Evolutionary conservation across 2,329 filamentous ascomycete genomes (phyloP).

Genomic region (Colletotrichum noveboracense): DNA sequence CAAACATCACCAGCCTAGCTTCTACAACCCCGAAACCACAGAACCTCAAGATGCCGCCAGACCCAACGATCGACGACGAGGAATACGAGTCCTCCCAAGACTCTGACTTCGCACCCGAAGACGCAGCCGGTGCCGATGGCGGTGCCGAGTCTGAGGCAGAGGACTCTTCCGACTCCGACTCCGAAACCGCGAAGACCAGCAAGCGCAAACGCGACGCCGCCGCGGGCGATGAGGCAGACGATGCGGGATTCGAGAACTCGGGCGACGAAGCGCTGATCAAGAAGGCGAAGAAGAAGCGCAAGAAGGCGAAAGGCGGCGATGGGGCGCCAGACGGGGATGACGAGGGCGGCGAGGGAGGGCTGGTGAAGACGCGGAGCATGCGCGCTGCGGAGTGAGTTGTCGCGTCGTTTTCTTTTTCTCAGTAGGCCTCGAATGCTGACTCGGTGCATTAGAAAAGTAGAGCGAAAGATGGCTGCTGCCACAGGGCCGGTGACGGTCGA

Average conservation of each 20-base stretch:
- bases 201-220: slow-evolving; percentile 38
- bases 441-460: slow-evolving; percentile 52
- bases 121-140: slow-evolving; percentile 45
- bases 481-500: slow-evolving; percentile 71
- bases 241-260: slow-evolving; percentile 67
- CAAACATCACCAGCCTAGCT: not conserved
- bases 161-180: slow-evolving; percentile 49
- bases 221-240: slow-evolving; percentile 37
- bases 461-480: slow-evolving; percentile 56
- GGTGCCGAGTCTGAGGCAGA: slow-evolving; percentile 54
- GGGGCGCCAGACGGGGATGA: slow-evolving; percentile 50
- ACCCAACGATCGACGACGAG: slow-evolving; percentile 47
- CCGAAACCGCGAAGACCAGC: slow-evolving; percentile 24
- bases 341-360: slow-evolving; percentile 62
- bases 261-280: slow-evolving; percentile 75
- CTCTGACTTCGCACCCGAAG: slow-evolving; percentile 73
- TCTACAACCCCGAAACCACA: not conserved
- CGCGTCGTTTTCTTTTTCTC: not conserved
- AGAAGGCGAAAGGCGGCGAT: slow-evolving; percentile 41
- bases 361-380: slow-evolving; percentile 77
- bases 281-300: slow-evolving; percentile 59
- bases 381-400: slow-evolving; percentile 64
- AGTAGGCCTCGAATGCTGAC: not conserved
- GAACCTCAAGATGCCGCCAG: slow-evolving; percentile 45
- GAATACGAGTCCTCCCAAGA: slow-evolving; percentile 74